These are phyloP conservation scores for Xerophyta viscosa DNA, from an alignment of 106 monocot species.

Conservation along the genomic window DNA sequence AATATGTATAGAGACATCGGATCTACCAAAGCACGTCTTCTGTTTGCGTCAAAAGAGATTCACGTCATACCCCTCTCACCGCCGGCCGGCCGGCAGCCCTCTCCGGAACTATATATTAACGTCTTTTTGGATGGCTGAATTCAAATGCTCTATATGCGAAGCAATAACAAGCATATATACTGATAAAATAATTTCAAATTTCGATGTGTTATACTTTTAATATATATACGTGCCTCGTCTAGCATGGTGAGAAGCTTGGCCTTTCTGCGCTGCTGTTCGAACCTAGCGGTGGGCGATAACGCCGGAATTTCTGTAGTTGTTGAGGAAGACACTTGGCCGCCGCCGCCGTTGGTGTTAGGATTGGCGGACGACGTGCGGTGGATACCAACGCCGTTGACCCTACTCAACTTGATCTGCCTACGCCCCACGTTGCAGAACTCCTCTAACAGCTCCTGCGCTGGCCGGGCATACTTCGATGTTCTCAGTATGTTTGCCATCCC, in stretches of 20 bases:
- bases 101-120: too few species aligned
- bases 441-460: constrained; percentile 86
- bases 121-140: too few species aligned
- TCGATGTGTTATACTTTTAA: neutral
- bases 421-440: constrained; percentile 94
- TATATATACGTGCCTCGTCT: constrained; percentile 68
- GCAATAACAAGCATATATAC: neutral
- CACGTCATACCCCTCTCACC: too few species aligned
- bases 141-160: neutral
- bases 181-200: neutral
- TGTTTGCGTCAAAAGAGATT: too few species aligned
- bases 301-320: constrained; percentile 32
- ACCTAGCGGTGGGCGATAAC: constrained; percentile 74
- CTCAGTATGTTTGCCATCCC: constrained; percentile 48
- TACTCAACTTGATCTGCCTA: constrained; percentile 35
- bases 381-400: constrained; percentile 11
- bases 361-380: neutral
- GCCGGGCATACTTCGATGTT: constrained; percentile 68
- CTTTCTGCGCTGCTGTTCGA: constrained; percentile 93
- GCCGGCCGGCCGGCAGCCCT: too few species aligned
- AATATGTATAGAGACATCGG: too few species aligned
- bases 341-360: constrained; percentile 24
- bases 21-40: too few species aligned
- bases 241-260: constrained; percentile 94
- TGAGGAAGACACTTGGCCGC: constrained; percentile 30